phyloP scores from a whole-genome alignment of 192 early-diverging fungal species.

The Allomyces javanicus region DNA sequence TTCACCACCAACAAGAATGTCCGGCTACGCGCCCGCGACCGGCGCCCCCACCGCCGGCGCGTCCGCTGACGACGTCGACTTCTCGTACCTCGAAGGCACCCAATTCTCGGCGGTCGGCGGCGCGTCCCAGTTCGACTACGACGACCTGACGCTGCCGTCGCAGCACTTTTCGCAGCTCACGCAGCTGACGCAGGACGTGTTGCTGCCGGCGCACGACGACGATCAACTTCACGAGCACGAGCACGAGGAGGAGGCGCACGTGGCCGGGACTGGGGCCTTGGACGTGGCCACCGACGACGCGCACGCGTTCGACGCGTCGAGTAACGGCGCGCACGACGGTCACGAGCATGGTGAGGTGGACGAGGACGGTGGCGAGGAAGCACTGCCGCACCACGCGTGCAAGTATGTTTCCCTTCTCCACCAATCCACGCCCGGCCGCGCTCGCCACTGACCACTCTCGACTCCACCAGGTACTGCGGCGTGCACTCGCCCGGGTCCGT shows the following conservation, averaged over 20 bases:
- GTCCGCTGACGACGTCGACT: no score
- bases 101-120: no score
- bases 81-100: no score
- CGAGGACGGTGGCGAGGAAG: not conserved
- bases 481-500: slow-evolving; percentile 72
- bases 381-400: not conserved
- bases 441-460: no score
- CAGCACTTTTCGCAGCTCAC: not conserved
- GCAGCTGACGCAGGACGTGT: not conserved
- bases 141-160: not conserved
- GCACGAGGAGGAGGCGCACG: not conserved
- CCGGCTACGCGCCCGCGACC: no score
- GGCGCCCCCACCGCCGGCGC: no score
- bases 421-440: no score
- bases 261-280: not conserved
- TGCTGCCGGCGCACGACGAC: not conserved
- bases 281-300: not conserved
- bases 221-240: not conserved
- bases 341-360: not conserved
- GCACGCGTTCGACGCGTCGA: not conserved
- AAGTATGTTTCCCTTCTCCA: not conserved
- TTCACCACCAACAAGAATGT: no score
- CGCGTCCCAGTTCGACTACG: not conserved
- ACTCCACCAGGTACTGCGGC: slow-evolving; percentile 58
- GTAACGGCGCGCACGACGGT: not conserved